These are phyloP conservation scores for Epipyxis sp. DNA, from an alignment of 108 stramenopile genomes.

Conservation along the genomic window DNA sequence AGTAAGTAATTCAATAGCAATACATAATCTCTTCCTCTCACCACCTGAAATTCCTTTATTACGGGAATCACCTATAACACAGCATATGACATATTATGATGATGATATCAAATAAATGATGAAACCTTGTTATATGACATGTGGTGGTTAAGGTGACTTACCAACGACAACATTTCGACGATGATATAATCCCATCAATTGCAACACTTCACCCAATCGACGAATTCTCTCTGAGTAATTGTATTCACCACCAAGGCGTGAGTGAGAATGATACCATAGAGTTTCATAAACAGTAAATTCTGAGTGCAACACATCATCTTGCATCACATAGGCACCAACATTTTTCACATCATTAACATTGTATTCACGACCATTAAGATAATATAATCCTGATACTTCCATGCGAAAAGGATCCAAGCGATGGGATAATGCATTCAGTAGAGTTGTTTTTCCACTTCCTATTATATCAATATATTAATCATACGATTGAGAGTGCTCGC, in stretches of 20 bases:
- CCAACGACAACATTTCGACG: constrained; percentile 14
- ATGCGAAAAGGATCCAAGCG: constrained; percentile 7
- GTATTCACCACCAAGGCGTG: neutral
- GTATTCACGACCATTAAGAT: constrained; percentile 28
- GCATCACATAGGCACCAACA: constrained; percentile 30
- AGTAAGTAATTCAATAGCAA: constrained; percentile 32
- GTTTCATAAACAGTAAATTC: constrained; percentile 31
- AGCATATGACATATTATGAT: no score
- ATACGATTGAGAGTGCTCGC: no score
- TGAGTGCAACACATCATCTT: constrained; percentile 35
- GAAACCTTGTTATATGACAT: no score
- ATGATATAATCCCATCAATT: constrained; percentile 28
- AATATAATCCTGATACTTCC: constrained; percentile 1
- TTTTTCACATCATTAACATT: neutral
- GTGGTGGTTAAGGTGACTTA: no score
- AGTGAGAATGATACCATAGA: constrained; percentile 4
- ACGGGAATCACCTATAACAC: constrained; percentile 31
- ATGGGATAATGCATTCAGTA: constrained; percentile 23
- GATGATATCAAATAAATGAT: no score
- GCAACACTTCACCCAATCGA: constrained; percentile 9
- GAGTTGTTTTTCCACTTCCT: constrained; percentile 20
- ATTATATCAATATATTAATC: no score
- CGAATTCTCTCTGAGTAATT: neutral
- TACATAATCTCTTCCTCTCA: constrained; percentile 33
- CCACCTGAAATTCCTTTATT: constrained; percentile 43